Evolutionary conservation across 2,329 filamentous ascomycete species (phyloP).

Genomic region (Xylariales sp.): DNA sequence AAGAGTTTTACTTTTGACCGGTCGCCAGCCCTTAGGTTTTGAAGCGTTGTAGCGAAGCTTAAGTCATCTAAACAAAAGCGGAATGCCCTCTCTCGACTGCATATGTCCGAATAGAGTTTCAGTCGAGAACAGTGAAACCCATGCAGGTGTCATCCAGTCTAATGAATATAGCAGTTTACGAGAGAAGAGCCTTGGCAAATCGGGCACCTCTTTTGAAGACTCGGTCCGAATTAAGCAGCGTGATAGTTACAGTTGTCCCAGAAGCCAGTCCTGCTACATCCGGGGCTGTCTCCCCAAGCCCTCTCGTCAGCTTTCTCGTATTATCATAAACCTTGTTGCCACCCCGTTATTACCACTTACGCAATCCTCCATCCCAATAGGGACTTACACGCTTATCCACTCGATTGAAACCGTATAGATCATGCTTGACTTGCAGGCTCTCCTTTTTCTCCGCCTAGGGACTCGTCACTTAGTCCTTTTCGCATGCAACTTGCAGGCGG

Average conservation of each 20-base stretch:
- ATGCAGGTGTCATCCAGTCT: slow-evolving; percentile 22
- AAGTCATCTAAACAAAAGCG: slow-evolving; percentile 2
- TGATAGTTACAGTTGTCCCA: slow-evolving; percentile 1
- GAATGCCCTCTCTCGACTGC: background rate
- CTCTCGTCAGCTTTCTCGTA: slow-evolving; percentile 35
- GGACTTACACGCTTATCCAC: slow-evolving; percentile 1
- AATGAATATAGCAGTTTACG: slow-evolving; percentile 22
- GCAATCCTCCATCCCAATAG: slow-evolving; percentile 12
- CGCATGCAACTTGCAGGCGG: background rate
- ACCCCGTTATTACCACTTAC: slow-evolving; percentile 16
- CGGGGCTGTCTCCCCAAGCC: slow-evolving; percentile 4
- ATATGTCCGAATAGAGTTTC: slow-evolving; percentile 20
- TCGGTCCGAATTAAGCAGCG: slow-evolving; percentile 33
- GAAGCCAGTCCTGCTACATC: slow-evolving; percentile 3
- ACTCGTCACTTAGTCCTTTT: slow-evolving; percentile 1
- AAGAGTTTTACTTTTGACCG: background rate
- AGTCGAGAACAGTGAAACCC: background rate
- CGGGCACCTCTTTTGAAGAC: slow-evolving; percentile 6
- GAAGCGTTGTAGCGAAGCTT: slow-evolving; percentile 9
- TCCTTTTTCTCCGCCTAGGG: background rate
- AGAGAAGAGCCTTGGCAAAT: slow-evolving; percentile 19
- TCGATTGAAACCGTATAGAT: slow-evolving; percentile 7
- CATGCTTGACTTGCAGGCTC: slow-evolving; percentile 7
- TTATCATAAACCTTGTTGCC: slow-evolving; percentile 26
- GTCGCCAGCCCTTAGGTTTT: background rate